Evolutionary conservation across 108 stramenopile species (phyloP).

Genomic region (Phaeodactylum tricornutum): DNA sequence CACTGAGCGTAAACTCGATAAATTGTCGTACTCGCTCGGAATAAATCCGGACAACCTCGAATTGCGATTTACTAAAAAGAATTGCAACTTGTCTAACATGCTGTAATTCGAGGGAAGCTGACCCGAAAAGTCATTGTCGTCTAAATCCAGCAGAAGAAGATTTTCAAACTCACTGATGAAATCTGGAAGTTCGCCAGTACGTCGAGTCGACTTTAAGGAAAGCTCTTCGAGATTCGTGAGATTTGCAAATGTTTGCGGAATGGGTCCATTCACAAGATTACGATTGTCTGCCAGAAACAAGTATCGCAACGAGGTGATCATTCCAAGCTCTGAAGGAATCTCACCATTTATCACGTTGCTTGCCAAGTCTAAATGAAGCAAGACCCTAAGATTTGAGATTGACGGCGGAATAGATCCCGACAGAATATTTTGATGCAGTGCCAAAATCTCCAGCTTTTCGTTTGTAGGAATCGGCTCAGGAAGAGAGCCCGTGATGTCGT

Average conservation of each 20-base stretch:
- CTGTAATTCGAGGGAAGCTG: constrained; percentile 2
- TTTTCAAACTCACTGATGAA: constrained; percentile 10
- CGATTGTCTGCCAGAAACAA: constrained; percentile 32
- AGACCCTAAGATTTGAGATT: not conserved
- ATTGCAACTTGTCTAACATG: not conserved
- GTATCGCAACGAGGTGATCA: constrained; percentile 11
- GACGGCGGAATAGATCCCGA: constrained; percentile 3
- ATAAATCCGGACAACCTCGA: not conserved
- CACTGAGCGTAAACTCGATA: not conserved
- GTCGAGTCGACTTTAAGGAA: constrained; percentile 22
- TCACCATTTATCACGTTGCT: constrained; percentile 9
- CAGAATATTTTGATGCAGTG: constrained; percentile 12
- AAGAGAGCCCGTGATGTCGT: constrained; percentile 10
- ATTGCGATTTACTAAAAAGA: constrained; percentile 12
- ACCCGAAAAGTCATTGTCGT: constrained; percentile 6
- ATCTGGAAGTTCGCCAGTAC: constrained; percentile 22
- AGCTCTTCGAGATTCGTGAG: constrained; percentile 26
- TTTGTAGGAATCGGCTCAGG: constrained; percentile 5
- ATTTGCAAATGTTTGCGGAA: constrained; percentile 23
- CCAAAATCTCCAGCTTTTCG: constrained; percentile 11
- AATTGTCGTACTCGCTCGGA: not conserved
- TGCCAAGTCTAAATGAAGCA: constrained; percentile 11
- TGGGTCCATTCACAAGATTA: constrained; percentile 14
- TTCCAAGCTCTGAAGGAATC: constrained; percentile 9
- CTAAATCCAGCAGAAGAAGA: constrained; percentile 10